Percentiles rank a stretch among this genome's conserved stretches.
Evolutionary conservation across 2,329 filamentous ascomycete genomes (phyloP).

Genomic region (Fusarium torulosum): DNA sequence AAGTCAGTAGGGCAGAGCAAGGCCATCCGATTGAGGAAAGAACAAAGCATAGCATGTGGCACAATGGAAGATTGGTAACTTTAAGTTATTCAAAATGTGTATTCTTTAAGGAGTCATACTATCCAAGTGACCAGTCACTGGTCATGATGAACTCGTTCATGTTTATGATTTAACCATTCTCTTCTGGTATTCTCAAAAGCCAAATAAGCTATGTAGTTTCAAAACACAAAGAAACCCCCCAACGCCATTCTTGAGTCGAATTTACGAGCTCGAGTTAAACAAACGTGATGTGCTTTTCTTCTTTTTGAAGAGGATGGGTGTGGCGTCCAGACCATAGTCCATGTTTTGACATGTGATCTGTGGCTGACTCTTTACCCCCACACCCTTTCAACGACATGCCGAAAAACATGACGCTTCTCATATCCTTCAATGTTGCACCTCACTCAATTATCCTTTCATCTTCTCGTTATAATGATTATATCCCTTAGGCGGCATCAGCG

Average conservation of each 20-base stretch:
- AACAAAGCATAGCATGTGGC: background rate
- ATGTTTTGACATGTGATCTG: conserved; percentile 40
- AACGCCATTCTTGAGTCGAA: conserved; percentile 49
- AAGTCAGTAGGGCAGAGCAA: background rate
- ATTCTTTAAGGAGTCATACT: conserved; percentile 28
- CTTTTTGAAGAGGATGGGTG: conserved; percentile 12
- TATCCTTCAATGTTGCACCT: conserved; percentile 29
- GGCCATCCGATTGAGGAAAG: background rate
- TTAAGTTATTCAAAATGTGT: conserved; percentile 27
- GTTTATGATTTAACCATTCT: conserved; percentile 26
- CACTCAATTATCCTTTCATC: conserved; percentile 37
- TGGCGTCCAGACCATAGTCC: conserved; percentile 6
- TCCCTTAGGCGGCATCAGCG: conserved; percentile 80
- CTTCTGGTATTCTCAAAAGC: conserved; percentile 36
- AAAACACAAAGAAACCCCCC: conserved; percentile 41
- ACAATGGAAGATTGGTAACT: background rate
- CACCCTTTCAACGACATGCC: conserved; percentile 36
- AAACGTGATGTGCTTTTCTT: conserved; percentile 33
- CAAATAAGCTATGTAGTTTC: conserved; percentile 32
- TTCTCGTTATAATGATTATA: conserved; percentile 27
- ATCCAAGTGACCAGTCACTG: background rate
- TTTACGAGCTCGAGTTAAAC: conserved; percentile 40
- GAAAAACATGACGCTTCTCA: conserved; percentile 15
- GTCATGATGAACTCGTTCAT: conserved; percentile 11
- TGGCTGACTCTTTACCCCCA: conserved; percentile 31